These are phyloP conservation scores for Pezicula carpinea DNA, from an alignment of 2,329 filamentous ascomycete genomes.

Conservation along the genomic window DNA sequence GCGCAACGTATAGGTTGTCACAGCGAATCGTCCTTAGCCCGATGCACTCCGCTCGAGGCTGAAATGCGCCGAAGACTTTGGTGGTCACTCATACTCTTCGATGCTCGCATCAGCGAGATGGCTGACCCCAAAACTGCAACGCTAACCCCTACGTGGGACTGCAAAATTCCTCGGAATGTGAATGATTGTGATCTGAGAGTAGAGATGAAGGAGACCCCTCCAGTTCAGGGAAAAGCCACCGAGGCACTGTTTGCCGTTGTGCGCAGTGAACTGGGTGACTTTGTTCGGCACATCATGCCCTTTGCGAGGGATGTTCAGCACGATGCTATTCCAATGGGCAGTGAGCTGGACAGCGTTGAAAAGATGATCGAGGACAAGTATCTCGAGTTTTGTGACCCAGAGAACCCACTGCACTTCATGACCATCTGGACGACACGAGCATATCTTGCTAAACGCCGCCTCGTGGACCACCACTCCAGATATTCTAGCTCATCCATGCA, in stretches of 20 bases:
- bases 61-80: conserved; percentile 69
- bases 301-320: conserved; percentile 12
- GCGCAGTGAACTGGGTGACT: conserved; percentile 50
- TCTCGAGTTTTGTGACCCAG: conserved; percentile 36
- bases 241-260: conserved; percentile 58
- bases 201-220: conserved; percentile 50
- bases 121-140: conserved; percentile 40
- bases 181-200: conserved; percentile 56
- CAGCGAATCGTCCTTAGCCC: conserved; percentile 48
- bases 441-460: conserved; percentile 22
- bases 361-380: conserved; percentile 36
- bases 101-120: conserved; percentile 65
- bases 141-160: conserved; percentile 44
- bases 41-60: conserved; percentile 51
- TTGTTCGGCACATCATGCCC: conserved; percentile 17
- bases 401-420: conserved; percentile 32
- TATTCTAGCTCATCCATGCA: conserved; percentile 12
- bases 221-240: conserved; percentile 45
- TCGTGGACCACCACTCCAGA: conserved; percentile 24
- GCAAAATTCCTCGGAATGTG: conserved; percentile 54
- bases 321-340: conserved; percentile 2
- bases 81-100: conserved; percentile 68
- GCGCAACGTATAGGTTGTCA: conserved; percentile 67
- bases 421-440: conserved; percentile 23
- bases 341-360: conserved; percentile 29